Evolutionary conservation across 495 filamentous ascomycete species (phyloP).

Genomic region (Podospora tetraspora): DNA sequence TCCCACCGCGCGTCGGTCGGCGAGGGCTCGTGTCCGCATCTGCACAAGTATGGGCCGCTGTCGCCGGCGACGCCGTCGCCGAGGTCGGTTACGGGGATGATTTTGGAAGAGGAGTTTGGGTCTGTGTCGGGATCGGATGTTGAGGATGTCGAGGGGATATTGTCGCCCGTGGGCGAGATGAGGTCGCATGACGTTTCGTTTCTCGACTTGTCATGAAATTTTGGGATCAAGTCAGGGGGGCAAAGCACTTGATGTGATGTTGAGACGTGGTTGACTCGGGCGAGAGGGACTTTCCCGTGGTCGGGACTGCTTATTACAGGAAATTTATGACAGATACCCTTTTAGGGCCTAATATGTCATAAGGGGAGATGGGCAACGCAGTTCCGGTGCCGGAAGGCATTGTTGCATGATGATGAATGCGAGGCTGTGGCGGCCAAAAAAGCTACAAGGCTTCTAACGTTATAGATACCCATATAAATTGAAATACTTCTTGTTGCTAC

Average conservation of each 20-base stretch:
- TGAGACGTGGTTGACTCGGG: not conserved
- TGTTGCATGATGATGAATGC: not conserved
- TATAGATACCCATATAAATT: not conserved
- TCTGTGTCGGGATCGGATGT: conserved; percentile 11
- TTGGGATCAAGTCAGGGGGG: not conserved
- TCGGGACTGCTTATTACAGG: not conserved
- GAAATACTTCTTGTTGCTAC: not conserved
- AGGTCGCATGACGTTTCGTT: conserved; percentile 21
- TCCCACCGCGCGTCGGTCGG: conserved; percentile 40
- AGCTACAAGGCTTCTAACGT: not conserved
- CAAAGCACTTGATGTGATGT: not conserved
- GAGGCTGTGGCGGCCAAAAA: not conserved
- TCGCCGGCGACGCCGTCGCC: not conserved
- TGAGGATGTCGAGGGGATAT: conserved; percentile 12
- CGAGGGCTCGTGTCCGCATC: conserved; percentile 40
- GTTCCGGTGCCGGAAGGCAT: not conserved
- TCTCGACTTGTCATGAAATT: conserved; percentile 24
- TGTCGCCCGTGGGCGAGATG: conserved; percentile 24
- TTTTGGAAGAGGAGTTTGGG: conserved; percentile 16
- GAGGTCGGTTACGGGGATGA: conserved; percentile 9
- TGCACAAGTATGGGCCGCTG: conserved; percentile 1
- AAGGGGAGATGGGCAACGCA: not conserved
- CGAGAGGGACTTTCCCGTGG: not conserved
- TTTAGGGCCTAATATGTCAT: not conserved
- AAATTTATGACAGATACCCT: not conserved